phyloP scores from a whole-genome alignment of 2,329 filamentous ascomycete genomes.

The Colletotrichum theobromicola region DNA sequence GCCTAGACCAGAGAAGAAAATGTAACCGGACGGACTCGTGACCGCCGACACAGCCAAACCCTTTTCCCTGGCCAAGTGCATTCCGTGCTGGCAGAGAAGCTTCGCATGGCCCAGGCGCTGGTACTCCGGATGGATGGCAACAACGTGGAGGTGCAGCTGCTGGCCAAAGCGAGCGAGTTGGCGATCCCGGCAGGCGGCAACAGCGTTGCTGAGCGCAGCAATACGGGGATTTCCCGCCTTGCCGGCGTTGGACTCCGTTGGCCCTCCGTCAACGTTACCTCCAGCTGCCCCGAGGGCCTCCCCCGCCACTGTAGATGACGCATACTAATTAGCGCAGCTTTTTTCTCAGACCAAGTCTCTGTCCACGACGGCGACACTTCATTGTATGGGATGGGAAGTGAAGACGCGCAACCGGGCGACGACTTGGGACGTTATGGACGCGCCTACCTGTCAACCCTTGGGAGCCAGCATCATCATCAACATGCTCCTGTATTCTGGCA shows the following conservation, averaged over 20 bases:
- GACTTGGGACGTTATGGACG: neutral
- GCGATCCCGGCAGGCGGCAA: neutral
- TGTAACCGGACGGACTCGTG: neutral
- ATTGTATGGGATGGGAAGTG: neutral
- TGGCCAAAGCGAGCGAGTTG: neutral
- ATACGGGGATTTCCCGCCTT: neutral
- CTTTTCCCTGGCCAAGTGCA: neutral
- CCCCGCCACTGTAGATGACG: too few species aligned
- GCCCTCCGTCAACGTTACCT: fast-evolving
- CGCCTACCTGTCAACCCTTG: neutral
- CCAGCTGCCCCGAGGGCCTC: neutral
- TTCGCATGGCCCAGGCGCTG: neutral
- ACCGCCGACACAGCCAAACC: neutral
- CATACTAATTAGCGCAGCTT: neutral
- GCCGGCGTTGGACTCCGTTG: neutral
- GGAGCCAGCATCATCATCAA: neutral
- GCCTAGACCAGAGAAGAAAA: neutral
- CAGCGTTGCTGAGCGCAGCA: neutral
- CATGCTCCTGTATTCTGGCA: neutral
- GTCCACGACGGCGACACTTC: neutral
- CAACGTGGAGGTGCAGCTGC: neutral
- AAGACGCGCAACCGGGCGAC: neutral
- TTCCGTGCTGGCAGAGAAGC: neutral
- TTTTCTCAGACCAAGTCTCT: neutral
- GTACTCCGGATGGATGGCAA: neutral